These are phyloP conservation scores for Grosmannia serpens DNA, from an alignment of 2,329 filamentous ascomycete species.

Conservation along the genomic window DNA sequence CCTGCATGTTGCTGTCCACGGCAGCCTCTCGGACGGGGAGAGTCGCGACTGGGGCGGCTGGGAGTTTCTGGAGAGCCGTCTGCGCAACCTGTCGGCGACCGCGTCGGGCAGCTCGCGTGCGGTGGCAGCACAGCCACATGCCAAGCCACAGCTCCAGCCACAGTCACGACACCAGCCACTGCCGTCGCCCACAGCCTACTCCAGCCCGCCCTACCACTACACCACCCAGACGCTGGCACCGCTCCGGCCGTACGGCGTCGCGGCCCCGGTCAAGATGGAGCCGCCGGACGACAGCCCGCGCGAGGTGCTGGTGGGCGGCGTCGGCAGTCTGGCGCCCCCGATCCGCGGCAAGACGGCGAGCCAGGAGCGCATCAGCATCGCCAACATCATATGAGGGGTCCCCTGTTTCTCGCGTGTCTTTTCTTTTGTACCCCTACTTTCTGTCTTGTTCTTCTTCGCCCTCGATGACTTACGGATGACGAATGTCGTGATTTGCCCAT, in stretches of 20 bases:
- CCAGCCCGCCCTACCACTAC: conserved; percentile 2
- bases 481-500: background rate
- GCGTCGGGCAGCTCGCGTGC: conserved; percentile 4
- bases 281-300: background rate
- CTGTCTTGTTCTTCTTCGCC: background rate
- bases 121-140: background rate
- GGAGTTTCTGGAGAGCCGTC: conserved; percentile 56
- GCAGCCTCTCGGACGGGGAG: conserved; percentile 44
- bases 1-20: background rate
- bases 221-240: conserved; percentile 5
- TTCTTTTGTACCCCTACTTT: background rate
- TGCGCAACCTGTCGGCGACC: conserved; percentile 34
- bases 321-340: background rate
- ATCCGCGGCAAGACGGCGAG: conserved; percentile 10
- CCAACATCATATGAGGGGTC: conserved; percentile 25
- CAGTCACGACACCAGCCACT: background rate
- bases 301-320: background rate
- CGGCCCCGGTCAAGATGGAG: conserved; percentile 19
- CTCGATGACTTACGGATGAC: background rate
- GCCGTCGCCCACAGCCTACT: background rate
- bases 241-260: conserved; percentile 3
- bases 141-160: conserved; percentile 3
- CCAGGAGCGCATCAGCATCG: conserved; percentile 33
- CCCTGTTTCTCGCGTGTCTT: background rate
- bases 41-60: conserved; percentile 68